Evolutionary conservation across 2,329 filamentous ascomycete genomes (phyloP), one percentile per base, ranked within the genome.

Genomic region (Fonsecaea pedrosoi): DNA sequence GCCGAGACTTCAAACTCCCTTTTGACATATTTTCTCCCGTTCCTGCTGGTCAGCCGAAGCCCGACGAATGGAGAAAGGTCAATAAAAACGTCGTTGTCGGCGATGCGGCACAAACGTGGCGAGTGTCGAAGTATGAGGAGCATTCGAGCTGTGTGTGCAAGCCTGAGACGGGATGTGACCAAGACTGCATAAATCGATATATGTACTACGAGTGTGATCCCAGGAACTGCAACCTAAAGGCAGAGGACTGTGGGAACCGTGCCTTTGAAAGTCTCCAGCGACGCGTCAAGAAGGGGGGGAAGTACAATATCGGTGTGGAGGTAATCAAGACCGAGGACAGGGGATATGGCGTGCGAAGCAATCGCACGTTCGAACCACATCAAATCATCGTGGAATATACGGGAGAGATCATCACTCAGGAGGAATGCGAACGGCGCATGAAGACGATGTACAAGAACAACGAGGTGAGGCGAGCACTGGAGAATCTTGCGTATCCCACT

Each of bases 301-400:
- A 92, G 72, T 99, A 92, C 76, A 90, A 95, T 72, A 89, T 97
- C 67, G 95, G 95, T 55, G 94, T 99, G 8, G 95, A 99, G 77
- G 94, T 98, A 48, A 88, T 97, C 79, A 94, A 97, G 81, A 98
- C 95, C 0, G 80, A 83, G 21, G 91, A 96, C 79, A 89, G 94
- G 66, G 95, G 95, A 34, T 94, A 94, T 77, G 95, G 95, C 60
- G 92, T 99, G 58, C 90, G 95, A 68, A 92, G 91, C 76, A 97
- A 94, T 79, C 89, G 95, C 55, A 90, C 89, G 68, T 99, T 98
- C 77, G 84, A 89, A 65, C 87, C 94, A 1, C 89, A 94, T 74
- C 93, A 98, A 80, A 96, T 99, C 77, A 98, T 99, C 75, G 94
- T 98, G 81, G 95, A 99, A 76, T 99, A 99, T 76, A 94, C 94